These are phyloP conservation scores for Rubroboletus pulcherrimus DNA, from an alignment of 768 basidiomycete species.

Conservation along the genomic window DNA sequence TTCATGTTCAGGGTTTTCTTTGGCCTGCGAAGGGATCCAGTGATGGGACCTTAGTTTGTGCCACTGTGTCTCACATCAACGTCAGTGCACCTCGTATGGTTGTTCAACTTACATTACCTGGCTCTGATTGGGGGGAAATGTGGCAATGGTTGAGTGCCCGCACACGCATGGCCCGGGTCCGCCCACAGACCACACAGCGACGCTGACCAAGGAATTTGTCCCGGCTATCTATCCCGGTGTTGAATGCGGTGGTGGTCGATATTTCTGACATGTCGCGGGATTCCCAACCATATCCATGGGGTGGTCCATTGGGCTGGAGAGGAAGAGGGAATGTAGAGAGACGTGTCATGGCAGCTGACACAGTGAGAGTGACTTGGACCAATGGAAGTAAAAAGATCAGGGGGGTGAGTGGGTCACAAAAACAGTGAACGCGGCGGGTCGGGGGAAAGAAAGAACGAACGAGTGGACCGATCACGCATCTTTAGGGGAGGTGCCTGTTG, in stretches of 20 bases:
- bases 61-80: neutral
- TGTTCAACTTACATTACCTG: neutral
- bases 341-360: too few relatives aligned
- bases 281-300: too few relatives aligned
- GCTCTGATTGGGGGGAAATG: neutral
- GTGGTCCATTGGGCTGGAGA: too few relatives aligned
- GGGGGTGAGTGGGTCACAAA: too few relatives aligned
- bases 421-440: too few relatives aligned
- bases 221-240: neutral
- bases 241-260: neutral
- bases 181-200: neutral
- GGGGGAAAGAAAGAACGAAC: too few relatives aligned
- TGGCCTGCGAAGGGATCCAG: neutral
- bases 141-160: neutral
- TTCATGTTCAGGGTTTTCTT: neutral
- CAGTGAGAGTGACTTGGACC: too few relatives aligned
- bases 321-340: too few relatives aligned
- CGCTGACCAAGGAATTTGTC: neutral
- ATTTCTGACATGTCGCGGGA: neutral
- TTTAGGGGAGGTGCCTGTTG: too few relatives aligned
- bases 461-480: too few relatives aligned
- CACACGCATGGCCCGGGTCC: rapidly evolving
- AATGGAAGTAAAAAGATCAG: too few relatives aligned
- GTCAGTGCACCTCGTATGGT: neutral
- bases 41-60: neutral